Evolutionary conservation across 768 basidiomycete species (phyloP).

Genomic region (Clathrus columnatus): DNA sequence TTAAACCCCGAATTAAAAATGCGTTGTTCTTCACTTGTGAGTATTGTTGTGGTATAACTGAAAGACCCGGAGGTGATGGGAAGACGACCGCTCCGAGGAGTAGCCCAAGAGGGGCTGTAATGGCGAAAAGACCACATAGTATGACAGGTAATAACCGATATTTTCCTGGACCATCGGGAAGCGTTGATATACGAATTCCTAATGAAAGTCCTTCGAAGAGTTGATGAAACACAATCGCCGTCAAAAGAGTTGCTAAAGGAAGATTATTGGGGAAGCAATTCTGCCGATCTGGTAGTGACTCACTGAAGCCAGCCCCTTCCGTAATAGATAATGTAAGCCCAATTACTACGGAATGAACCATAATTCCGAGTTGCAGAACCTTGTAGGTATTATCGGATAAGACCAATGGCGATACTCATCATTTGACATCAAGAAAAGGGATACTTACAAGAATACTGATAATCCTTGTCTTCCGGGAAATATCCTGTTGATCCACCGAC

Average conservation of each 20-base stretch:
- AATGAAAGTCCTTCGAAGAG: conserved; percentile 78
- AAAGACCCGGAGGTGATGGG: conserved; percentile 15
- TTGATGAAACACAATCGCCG: conserved; percentile 75
- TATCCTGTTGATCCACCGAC: conserved; percentile 17
- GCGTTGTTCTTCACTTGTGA: conserved; percentile 25
- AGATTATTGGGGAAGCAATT: background rate
- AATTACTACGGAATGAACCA: conserved; percentile 78
- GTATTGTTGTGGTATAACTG: conserved; percentile 20
- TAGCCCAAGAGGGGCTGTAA: conserved; percentile 70
- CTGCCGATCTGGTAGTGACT: conserved; percentile 19
- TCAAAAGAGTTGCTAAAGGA: conserved; percentile 48
- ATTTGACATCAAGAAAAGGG: background rate
- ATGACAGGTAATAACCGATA: conserved; percentile 14
- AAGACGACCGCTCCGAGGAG: conserved; percentile 46
- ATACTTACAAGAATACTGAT: conserved; percentile 61
- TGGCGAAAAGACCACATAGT: conserved; percentile 28
- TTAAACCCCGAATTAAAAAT: conserved; percentile 58
- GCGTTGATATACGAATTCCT: conserved; percentile 66
- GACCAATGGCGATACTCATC: too few species aligned
- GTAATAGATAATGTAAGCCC: conserved; percentile 70
- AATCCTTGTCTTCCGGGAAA: conserved; percentile 47
- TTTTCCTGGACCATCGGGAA: conserved; percentile 35
- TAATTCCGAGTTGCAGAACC: conserved; percentile 78
- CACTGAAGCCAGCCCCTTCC: conserved; percentile 61
- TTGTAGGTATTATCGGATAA: conserved; percentile 18